phyloP scores from a whole-genome alignment of 2,329 filamentous ascomycete species.

The Penicillium sp. region DNA sequence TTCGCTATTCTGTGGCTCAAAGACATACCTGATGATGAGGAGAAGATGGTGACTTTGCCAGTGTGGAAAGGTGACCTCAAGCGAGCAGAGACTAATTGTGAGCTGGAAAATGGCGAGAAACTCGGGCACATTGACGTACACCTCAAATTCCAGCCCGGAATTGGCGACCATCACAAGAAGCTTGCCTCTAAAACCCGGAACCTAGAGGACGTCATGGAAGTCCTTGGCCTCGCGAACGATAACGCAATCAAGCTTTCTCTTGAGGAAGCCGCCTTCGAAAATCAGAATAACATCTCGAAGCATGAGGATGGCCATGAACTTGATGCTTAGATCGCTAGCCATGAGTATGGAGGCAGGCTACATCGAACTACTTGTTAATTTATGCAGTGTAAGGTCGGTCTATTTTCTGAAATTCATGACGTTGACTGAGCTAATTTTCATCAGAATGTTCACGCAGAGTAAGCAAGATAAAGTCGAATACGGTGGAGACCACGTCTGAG shows the following conservation, averaged over 20 bases:
- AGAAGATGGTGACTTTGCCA: constrained; percentile 1
- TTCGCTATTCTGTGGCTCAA: constrained; percentile 3
- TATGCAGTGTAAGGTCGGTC: constrained; percentile 1
- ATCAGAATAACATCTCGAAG: background rate
- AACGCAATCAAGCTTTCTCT: background rate
- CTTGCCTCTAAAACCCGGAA: constrained; percentile 1
- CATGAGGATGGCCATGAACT: constrained; percentile 1
- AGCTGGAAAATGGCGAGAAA: constrained; percentile 1
- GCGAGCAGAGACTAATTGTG: constrained; percentile 1
- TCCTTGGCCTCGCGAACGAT: constrained; percentile 1
- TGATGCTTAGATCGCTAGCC: constrained; percentile 1
- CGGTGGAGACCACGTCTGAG: background rate
- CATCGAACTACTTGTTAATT: background rate
- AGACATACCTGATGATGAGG: constrained; percentile 2
- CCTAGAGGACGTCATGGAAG: constrained; percentile 2
- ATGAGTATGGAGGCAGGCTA: constrained; percentile 1
- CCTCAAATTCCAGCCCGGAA: background rate
- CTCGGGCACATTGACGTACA: constrained; percentile 2
- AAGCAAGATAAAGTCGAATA: constrained; percentile 1
- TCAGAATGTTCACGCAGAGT: background rate
- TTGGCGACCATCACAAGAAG: constrained; percentile 1
- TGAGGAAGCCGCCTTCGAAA: constrained; percentile 1
- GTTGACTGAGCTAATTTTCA: background rate
- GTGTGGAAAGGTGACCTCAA: constrained; percentile 2
- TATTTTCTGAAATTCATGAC: constrained; percentile 1